Evolutionary conservation across 2,329 filamentous ascomycete species (phyloP).

Genomic region (Apiospora marii): DNA sequence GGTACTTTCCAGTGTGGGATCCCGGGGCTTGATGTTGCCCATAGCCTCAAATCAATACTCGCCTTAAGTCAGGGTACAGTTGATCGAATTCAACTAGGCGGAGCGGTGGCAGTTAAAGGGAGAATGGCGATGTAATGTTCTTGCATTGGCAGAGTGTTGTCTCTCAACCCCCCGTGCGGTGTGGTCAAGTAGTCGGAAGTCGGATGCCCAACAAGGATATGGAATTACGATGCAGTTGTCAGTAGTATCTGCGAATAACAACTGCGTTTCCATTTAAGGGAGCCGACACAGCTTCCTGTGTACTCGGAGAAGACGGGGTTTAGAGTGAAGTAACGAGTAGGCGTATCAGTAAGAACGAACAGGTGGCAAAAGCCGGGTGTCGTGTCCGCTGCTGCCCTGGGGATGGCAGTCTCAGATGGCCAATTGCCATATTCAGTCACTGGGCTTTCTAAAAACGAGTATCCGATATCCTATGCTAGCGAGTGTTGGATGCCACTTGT

Average conservation of each 20-base stretch:
- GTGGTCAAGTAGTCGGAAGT: background rate
- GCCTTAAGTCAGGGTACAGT: background rate
- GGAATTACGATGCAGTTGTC: background rate
- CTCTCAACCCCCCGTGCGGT: background rate
- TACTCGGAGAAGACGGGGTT: background rate
- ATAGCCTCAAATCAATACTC: background rate
- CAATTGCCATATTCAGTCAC: background rate
- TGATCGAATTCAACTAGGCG: too few relatives aligned
- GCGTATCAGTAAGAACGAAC: background rate
- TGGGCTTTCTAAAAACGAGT: background rate
- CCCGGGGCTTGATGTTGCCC: background rate
- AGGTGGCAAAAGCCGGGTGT: slow-evolving; percentile 11
- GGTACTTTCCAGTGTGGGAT: background rate
- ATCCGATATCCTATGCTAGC: background rate
- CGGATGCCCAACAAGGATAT: background rate
- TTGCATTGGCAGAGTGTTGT: background rate
- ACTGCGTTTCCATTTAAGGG: background rate
- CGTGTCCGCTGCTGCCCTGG: background rate
- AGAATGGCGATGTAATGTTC: background rate
- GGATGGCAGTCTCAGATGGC: slow-evolving; percentile 9
- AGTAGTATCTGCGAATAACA: background rate
- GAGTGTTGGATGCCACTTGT: background rate
- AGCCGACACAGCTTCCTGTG: background rate
- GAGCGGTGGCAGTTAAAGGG: background rate
- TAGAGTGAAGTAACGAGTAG: background rate